phyloP scores from a whole-genome alignment of 75 land plant genomes.

The Pinus albicaulis region DNA sequence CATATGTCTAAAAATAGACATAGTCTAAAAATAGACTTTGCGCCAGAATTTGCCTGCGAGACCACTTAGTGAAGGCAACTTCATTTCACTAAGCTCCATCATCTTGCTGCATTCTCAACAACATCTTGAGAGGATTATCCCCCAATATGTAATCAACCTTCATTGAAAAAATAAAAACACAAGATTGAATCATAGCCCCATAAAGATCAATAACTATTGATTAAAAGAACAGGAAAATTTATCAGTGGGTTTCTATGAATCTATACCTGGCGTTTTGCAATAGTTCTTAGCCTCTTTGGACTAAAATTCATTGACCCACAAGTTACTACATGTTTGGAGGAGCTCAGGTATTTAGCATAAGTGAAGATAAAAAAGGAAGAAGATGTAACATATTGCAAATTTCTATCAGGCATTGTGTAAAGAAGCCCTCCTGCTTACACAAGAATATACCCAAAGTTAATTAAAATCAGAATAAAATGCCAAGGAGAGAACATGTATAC shows the following conservation, averaged over 20 bases:
- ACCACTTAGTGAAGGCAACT: no score
- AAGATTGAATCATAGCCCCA: no score
- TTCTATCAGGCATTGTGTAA: conserved; percentile 58
- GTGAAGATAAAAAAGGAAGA: conserved; percentile 76
- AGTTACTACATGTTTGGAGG: conserved; percentile 36
- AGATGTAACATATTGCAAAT: conserved; percentile 90
- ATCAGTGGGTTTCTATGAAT: no score
- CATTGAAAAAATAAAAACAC: neutral
- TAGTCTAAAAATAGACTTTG: no score
- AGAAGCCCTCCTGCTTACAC: conserved; percentile 74
- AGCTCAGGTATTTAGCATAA: conserved; percentile 77
- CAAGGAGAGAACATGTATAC: neutral
- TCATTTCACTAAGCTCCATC: no score
- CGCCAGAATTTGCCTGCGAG: no score
- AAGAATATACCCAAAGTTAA: neutral
- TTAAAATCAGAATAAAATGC: neutral
- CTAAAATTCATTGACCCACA: conserved; percentile 59
- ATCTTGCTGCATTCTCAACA: no score
- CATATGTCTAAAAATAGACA: no score
- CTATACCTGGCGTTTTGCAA: conserved; percentile 75
- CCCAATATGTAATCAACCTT: conserved; percentile 95
- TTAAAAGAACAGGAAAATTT: no score
- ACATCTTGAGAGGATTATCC: conserved; percentile 65
- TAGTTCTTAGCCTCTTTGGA: conserved; percentile 44
- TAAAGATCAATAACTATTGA: no score